Evolutionary conservation across 1,139 yeast genomes (phyloP).

Genomic region (Nematodospora anomalae): DNA sequence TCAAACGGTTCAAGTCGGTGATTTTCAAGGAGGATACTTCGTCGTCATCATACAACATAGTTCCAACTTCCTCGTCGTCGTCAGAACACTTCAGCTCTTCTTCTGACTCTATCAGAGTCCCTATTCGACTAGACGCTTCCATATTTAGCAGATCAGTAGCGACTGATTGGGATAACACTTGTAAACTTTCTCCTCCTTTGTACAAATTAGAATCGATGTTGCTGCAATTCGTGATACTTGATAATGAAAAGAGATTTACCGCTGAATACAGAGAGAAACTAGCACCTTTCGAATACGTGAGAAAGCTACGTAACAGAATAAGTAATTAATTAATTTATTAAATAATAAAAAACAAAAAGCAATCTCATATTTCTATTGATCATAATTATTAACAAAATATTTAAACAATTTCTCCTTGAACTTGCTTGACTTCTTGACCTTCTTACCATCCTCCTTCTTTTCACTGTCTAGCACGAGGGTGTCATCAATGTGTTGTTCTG

Average conservation of each 20-base stretch:
- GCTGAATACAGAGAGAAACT: not conserved
- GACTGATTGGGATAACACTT: not conserved
- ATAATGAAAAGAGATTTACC: not conserved
- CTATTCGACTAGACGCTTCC: not conserved
- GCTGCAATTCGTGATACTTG: not conserved
- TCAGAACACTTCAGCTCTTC: too few relatives aligned
- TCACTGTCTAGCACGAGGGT: slow-evolving; percentile 1
- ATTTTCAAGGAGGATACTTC: not conserved
- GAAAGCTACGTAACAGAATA: too few relatives aligned
- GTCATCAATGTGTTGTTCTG: slow-evolving; percentile 3
- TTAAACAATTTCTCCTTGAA: slow-evolving; percentile 37
- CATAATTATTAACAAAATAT: slow-evolving; percentile 37
- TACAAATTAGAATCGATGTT: not conserved
- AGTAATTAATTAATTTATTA: not conserved
- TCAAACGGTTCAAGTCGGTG: not conserved
- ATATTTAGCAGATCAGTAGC: not conserved
- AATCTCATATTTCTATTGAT: slow-evolving; percentile 9
- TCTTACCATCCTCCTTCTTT: slow-evolving; percentile 10
- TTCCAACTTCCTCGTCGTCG: not conserved
- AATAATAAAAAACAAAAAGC: not conserved
- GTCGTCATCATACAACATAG: not conserved
- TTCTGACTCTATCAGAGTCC: not conserved
- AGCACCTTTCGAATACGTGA: not conserved
- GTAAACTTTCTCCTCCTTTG: not conserved
- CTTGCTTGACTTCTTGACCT: slow-evolving; percentile 22